Evolutionary conservation across 768 basidiomycete genomes (phyloP).

Genomic region (Saitozyma podzolica): DNA sequence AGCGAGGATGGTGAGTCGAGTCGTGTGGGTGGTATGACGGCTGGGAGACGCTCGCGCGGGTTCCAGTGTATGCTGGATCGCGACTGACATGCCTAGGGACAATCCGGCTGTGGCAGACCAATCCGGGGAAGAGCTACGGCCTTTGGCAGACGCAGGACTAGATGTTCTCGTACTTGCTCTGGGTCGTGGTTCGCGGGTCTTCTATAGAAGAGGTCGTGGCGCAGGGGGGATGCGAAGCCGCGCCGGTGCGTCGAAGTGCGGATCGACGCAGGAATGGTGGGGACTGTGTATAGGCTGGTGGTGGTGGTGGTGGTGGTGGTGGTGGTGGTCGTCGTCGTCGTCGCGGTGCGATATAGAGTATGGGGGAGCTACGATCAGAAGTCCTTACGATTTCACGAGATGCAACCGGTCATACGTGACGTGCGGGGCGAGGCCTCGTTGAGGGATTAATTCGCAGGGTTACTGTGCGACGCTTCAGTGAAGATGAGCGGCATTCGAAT

Average conservation of each 20-base stretch:
- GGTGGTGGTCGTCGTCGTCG: too few relatives aligned
- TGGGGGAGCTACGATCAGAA: too few relatives aligned
- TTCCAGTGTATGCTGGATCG: not conserved
- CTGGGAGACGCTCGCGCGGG: not conserved
- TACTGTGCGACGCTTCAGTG: too few relatives aligned
- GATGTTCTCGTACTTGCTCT: not conserved
- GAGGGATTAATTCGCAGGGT: too few relatives aligned
- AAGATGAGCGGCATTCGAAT: too few relatives aligned
- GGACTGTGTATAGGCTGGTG: not conserved
- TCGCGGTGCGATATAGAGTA: too few relatives aligned
- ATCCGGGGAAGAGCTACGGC: conserved; percentile 86
- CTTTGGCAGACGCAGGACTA: conserved; percentile 59
- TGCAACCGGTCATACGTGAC: too few relatives aligned
- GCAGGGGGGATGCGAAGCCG: not conserved
- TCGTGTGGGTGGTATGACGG: not conserved
- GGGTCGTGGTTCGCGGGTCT: not conserved
- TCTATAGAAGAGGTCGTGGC: not conserved
- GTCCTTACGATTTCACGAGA: too few relatives aligned
- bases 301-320: too few relatives aligned
- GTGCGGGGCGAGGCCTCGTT: too few relatives aligned
- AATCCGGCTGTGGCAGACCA: conserved; percentile 96
- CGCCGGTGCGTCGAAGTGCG: not conserved
- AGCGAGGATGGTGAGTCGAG: conserved; percentile 68
- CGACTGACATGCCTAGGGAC: conserved; percentile 62
- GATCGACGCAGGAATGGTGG: not conserved